These are phyloP conservation scores for Tulasnella sp. DNA, from an alignment of 768 basidiomycete genomes.

Conservation along the genomic window DNA sequence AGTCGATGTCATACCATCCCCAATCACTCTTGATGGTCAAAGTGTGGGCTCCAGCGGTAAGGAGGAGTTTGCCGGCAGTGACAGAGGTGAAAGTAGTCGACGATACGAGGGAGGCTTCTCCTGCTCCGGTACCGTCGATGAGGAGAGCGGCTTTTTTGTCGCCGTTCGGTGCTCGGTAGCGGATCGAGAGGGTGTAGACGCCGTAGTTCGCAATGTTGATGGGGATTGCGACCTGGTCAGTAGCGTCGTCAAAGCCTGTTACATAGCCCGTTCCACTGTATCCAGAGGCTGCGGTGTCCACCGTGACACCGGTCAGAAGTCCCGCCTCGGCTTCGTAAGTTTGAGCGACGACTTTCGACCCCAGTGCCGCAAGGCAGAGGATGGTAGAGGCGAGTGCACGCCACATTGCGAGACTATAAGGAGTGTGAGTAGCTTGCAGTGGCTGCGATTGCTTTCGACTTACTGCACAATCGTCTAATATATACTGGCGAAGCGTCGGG, in stretches of 20 bases:
- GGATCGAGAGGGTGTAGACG: slow-evolving; percentile 7
- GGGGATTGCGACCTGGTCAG: background rate
- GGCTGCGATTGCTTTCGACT: background rate
- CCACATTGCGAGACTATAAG: background rate
- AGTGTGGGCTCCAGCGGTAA: slow-evolving; percentile 21
- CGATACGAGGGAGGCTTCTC: background rate
- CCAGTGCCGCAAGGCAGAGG: slow-evolving; percentile 5
- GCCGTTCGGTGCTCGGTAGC: slow-evolving; percentile 15
- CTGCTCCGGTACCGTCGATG: slow-evolving; percentile 1
- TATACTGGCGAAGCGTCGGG: background rate
- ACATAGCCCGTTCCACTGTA: slow-evolving; percentile 27
- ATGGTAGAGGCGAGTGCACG: background rate
- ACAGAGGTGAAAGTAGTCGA: background rate
- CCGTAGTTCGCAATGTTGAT: slow-evolving; percentile 1
- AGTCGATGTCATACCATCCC: slow-evolving; percentile 31
- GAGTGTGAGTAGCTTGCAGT: background rate
- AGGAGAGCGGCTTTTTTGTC: slow-evolving; percentile 13
- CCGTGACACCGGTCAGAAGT: slow-evolving; percentile 19
- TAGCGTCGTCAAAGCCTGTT: slow-evolving; percentile 15
- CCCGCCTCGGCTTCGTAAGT: slow-evolving; percentile 30
- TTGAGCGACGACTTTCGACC: background rate
- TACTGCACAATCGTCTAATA: background rate
- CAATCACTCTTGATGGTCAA: slow-evolving; percentile 23
- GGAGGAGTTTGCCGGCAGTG: slow-evolving; percentile 26
- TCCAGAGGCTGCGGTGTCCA: slow-evolving; percentile 21